These are phyloP conservation scores for Ceratobasidium sp. DNA, from an alignment of 1,284 basidiomycete species.

Conservation along the genomic window DNA sequence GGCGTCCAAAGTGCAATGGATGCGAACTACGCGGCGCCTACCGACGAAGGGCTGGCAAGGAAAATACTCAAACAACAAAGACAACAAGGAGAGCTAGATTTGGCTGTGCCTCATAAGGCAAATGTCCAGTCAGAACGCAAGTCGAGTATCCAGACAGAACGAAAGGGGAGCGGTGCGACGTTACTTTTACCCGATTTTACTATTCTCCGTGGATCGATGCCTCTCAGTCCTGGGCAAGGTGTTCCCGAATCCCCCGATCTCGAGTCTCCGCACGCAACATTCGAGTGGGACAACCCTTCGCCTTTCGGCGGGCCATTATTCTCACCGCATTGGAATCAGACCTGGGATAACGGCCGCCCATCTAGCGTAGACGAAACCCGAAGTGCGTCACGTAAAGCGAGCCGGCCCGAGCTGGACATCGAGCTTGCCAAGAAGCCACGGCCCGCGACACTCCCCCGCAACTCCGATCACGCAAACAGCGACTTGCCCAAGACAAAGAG, in stretches of 20 bases:
- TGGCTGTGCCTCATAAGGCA: not conserved
- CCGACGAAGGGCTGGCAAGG: not conserved
- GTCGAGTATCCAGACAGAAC: not conserved
- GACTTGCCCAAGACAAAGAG: not conserved
- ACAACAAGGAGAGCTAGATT: not conserved
- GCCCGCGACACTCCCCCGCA: constrained; percentile 6
- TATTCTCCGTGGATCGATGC: constrained; percentile 12
- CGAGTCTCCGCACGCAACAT: constrained; percentile 6
- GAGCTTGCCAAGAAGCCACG: constrained; percentile 30
- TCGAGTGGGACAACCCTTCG: constrained; percentile 15
- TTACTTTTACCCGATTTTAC: constrained; percentile 29
- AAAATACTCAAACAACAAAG: not conserved
- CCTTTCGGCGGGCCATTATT: constrained; percentile 4
- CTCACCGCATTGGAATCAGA: not conserved
- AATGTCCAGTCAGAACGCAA: not conserved
- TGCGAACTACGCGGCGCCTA: constrained; percentile 7
- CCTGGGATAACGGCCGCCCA: not conserved
- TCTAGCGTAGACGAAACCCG: constrained; percentile 12
- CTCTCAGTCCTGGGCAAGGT: constrained; percentile 22
- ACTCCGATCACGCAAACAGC: not conserved
- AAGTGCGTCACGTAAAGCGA: constrained; percentile 14
- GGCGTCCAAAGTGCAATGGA: constrained; percentile 15
- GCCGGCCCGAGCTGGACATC: constrained; percentile 24
- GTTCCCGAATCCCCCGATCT: constrained; percentile 7
- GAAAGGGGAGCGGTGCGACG: constrained; percentile 21